A percentile compares a stretch with the other conserved stretches of the same genome.
Conservation (phyloP, 352 stramenopile species). For the Phytopythium delawarense region DNA sequence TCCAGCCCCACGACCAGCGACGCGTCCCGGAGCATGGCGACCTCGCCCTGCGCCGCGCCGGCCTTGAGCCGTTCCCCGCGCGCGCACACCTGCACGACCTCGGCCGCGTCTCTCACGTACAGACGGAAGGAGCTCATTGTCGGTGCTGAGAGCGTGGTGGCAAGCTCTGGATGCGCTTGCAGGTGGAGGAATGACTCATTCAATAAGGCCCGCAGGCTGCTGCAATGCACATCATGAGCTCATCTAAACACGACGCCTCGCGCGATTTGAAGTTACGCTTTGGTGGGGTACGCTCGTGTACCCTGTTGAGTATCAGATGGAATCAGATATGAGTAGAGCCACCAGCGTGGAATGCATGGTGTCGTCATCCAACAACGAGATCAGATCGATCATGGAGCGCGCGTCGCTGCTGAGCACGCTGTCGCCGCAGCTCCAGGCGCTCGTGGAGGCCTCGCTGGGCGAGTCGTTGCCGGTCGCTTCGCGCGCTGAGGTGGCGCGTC, state of each 20-base stretch:
- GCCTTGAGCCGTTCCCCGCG: constrained; percentile 61
- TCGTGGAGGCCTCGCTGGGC: constrained; percentile 59
- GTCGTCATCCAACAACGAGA: too few relatives aligned
- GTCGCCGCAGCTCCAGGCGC: constrained; percentile 59
- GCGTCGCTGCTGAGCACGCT: constrained; percentile 42
- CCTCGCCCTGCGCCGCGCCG: constrained; percentile 52
- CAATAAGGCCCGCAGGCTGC: not conserved
- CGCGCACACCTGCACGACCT: constrained; percentile 75
- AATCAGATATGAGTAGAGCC: not conserved
- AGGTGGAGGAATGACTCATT: not conserved
- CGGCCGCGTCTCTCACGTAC: constrained; percentile 49
- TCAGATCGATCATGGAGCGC: not conserved
- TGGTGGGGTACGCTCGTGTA: not conserved
- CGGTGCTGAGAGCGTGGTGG: not conserved
- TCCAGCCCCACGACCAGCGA: constrained; percentile 51
- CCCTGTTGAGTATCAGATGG: not conserved
- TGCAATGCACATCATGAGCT: not conserved
- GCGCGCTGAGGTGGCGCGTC: not conserved
- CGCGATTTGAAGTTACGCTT: constrained; percentile 4
- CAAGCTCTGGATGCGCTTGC: not conserved
- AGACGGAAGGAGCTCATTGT: constrained; percentile 73
- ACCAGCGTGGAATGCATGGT: too few relatives aligned
- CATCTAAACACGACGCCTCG: constrained; percentile 1
- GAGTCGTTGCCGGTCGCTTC: constrained; percentile 18
- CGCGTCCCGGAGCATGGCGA: constrained; percentile 54